These are phyloP conservation scores for Trypanosoma lewisi DNA, from an alignment of 208 protist genomes.

Conservation along the genomic window DNA sequence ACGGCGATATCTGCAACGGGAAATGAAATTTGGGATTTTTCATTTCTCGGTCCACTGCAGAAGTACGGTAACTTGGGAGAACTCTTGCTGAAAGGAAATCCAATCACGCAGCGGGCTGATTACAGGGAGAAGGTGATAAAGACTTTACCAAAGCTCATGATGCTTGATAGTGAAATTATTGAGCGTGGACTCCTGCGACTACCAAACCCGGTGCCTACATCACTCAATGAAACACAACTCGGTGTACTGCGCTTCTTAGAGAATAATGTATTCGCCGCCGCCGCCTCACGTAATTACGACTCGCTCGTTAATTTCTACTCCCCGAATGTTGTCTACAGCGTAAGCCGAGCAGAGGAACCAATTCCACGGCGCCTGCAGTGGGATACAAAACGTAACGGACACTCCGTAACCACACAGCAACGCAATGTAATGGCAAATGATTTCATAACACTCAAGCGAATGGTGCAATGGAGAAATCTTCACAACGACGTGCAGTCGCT, in stretches of 20 bases:
- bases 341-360: conserved; percentile 52
- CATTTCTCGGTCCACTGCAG: conserved; percentile 58
- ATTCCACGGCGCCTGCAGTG: conserved; percentile 54
- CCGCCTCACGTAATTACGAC: conserved; percentile 24
- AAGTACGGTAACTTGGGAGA: conserved; percentile 65
- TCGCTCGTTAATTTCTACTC: conserved; percentile 22
- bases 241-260: conserved; percentile 43
- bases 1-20: conserved; percentile 66
- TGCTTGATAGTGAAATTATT: conserved; percentile 60
- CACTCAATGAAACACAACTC: conserved; percentile 24
- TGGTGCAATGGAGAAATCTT: conserved; percentile 68
- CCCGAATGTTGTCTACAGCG: conserved; percentile 28
- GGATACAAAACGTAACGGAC: conserved; percentile 44
- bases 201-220: conserved; percentile 52
- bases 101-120: conserved; percentile 35
- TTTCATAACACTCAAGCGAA: conserved; percentile 35
- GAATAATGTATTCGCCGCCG: conserved; percentile 28
- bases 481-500: conserved; percentile 44
- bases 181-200: conserved; percentile 52
- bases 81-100: conserved; percentile 70
- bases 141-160: conserved; percentile 46
- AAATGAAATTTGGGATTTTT: conserved; percentile 62
- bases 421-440: conserved; percentile 59
- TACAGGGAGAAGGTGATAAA: conserved; percentile 46
- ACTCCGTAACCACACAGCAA: conserved; percentile 42